Conservation (phyloP, 2,329 filamentous ascomycete genomes). For the Neonectria neomacrospora region DNA sequence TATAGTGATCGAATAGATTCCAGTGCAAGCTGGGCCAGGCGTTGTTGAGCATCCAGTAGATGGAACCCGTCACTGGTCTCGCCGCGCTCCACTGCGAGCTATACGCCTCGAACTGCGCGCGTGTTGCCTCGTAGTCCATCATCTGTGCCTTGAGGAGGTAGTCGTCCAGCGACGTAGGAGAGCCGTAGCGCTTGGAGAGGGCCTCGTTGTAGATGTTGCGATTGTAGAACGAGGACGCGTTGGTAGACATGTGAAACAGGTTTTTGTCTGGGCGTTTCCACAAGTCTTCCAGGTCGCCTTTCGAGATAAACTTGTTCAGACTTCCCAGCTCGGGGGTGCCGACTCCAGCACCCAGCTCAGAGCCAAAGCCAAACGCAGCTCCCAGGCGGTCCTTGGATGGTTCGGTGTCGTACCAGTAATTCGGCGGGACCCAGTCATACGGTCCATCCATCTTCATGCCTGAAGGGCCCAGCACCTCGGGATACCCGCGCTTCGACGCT, state of each 20-base stretch:
- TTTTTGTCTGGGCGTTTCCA: no score
- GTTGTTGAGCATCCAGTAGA: conserved; percentile 76
- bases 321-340: conserved; percentile 69
- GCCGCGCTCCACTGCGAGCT: conserved; percentile 60
- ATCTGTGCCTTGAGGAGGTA: conserved; percentile 71
- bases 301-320: conserved; percentile 43
- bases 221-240: no score
- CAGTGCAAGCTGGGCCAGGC: conserved; percentile 74
- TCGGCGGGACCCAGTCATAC: conserved; percentile 74
- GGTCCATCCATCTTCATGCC: conserved; percentile 75
- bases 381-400: conserved; percentile 56
- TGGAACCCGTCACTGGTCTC: conserved; percentile 66
- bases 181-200: conserved; percentile 57
- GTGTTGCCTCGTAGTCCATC: conserved; percentile 72
- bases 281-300: no score
- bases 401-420: conserved; percentile 68
- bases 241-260: no score
- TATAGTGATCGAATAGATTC: conserved; percentile 73
- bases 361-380: conserved; percentile 71
- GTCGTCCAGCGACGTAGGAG: conserved; percentile 62
- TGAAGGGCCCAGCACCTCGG: conserved; percentile 61
- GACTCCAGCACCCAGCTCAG: conserved; percentile 70
- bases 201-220: no score
- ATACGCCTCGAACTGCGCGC: conserved; percentile 69
- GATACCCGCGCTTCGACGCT: conserved; percentile 65